phyloP scores from a whole-genome alignment of 805 yeast genomes.

The Huiozyma naganishii region DNA sequence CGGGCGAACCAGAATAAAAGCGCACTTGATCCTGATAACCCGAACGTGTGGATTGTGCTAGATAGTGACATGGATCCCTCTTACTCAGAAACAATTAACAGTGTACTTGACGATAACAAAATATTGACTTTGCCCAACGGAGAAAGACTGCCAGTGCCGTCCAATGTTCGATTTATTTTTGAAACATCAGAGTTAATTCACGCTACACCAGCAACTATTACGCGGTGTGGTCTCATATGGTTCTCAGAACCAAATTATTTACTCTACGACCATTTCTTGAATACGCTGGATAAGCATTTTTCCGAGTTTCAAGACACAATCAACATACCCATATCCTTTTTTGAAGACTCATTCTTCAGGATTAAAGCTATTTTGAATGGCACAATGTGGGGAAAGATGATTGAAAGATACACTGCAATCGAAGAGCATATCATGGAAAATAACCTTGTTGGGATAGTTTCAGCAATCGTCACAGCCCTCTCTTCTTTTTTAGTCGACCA shows the following conservation, averaged over 20 bases:
- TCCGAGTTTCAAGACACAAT: neutral
- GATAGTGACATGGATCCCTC: constrained; percentile 92
- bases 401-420: too few species aligned
- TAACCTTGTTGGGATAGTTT: neutral
- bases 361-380: too few species aligned
- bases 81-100: constrained; percentile 86
- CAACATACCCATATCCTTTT: too few species aligned
- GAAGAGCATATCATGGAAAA: constrained; percentile 5
- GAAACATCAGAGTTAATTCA: constrained; percentile 57
- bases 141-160: constrained; percentile 63
- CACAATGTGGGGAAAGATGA: too few species aligned
- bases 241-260: constrained; percentile 28
- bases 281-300: neutral
- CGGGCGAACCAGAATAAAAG: neutral
- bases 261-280: neutral
- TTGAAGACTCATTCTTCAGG: too few species aligned
- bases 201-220: constrained; percentile 86
- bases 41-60: constrained; percentile 68
- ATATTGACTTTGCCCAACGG: constrained; percentile 80
- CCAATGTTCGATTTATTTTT: constrained; percentile 54
- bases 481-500: neutral
- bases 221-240: constrained; percentile 87
- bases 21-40: constrained; percentile 27
- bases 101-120: constrained; percentile 83
- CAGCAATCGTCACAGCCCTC: neutral